Evolutionary conservation across 2,329 filamentous ascomycete species (phyloP).

Genomic region (Diaporthe destruens): DNA sequence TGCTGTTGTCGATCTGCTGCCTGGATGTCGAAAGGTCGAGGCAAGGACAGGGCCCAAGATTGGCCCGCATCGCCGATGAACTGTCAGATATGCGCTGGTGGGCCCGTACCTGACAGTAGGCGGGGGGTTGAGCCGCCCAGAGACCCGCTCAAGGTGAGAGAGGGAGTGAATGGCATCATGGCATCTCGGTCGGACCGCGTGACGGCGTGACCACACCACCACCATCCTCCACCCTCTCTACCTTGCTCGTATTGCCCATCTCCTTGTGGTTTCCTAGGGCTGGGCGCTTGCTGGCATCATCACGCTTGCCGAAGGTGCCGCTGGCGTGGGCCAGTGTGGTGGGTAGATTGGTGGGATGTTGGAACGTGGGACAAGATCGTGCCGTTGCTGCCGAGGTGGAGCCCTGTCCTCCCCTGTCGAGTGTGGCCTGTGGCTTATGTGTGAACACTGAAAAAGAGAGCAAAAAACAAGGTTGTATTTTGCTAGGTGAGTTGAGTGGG

Average conservation of each 20-base stretch:
- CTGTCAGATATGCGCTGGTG: conserved; percentile 27
- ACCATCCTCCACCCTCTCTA: too few species aligned
- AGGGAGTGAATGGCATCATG: not conserved
- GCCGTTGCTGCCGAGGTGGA: conserved; percentile 29
- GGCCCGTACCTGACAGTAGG: conserved; percentile 24
- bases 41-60: not conserved
- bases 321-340: not conserved
- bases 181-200: conserved; percentile 8
- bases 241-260: not conserved
- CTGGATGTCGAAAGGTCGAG: not conserved
- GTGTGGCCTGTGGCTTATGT: not conserved
- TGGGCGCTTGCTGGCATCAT: not conserved
- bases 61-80: conserved; percentile 20
- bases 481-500: not conserved
- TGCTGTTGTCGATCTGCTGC: conserved; percentile 22
- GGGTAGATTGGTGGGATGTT: not conserved
- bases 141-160: not conserved
- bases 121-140: not conserved
- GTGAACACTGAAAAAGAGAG: too few species aligned
- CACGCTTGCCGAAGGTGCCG: conserved; percentile 10
- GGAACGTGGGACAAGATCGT: not conserved
- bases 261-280: not conserved
- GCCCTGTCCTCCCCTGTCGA: conserved; percentile 3
- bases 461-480: not conserved
- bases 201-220: conserved; percentile 2